phyloP scores from a whole-genome alignment of 1,284 basidiomycete species.

The Irpex sp. region DNA sequence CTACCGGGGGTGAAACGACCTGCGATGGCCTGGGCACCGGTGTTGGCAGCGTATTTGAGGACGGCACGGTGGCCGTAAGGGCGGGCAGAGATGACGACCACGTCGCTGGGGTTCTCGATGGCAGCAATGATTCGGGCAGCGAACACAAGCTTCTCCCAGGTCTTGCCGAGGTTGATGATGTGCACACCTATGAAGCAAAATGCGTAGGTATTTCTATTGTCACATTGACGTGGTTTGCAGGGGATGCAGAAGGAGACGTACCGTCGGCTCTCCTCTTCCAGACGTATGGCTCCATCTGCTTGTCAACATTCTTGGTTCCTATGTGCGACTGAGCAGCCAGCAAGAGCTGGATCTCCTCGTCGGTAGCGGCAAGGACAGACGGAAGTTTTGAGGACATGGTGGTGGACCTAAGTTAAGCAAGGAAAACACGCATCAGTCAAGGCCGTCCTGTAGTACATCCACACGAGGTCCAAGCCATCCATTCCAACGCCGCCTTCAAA shows the following conservation, averaged over 20 bases:
- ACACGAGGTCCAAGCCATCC: constrained; percentile 23
- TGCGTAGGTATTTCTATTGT: neutral
- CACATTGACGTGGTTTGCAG: neutral
- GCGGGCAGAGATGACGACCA: constrained; percentile 97
- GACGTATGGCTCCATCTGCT: constrained; percentile 98
- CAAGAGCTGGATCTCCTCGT: constrained; percentile 96
- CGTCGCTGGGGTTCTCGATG: constrained; percentile 97
- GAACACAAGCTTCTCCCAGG: constrained; percentile 98
- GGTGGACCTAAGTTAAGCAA: constrained; percentile 26
- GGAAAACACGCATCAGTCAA: constrained; percentile 15
- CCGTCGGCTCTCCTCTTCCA: constrained; percentile 96
- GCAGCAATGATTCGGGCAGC: constrained; percentile 93
- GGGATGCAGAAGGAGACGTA: constrained; percentile 35
- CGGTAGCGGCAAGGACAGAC: constrained; percentile 87
- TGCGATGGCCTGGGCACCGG: constrained; percentile 97
- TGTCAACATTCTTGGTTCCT: constrained; percentile 98
- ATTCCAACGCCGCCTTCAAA: constrained; percentile 22
- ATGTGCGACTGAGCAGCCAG: constrained; percentile 96
- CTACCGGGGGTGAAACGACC: constrained; percentile 99
- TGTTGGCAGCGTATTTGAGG: constrained; percentile 97
- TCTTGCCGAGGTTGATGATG: constrained; percentile 98
- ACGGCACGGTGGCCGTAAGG: constrained; percentile 99
- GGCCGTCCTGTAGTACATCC: constrained; percentile 27
- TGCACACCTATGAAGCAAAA: constrained; percentile 69
- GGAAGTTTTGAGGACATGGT: constrained; percentile 86